These are phyloP conservation scores for Globisporangium irregulare DNA, from an alignment of 352 stramenopile species.

Conservation along the genomic window DNA sequence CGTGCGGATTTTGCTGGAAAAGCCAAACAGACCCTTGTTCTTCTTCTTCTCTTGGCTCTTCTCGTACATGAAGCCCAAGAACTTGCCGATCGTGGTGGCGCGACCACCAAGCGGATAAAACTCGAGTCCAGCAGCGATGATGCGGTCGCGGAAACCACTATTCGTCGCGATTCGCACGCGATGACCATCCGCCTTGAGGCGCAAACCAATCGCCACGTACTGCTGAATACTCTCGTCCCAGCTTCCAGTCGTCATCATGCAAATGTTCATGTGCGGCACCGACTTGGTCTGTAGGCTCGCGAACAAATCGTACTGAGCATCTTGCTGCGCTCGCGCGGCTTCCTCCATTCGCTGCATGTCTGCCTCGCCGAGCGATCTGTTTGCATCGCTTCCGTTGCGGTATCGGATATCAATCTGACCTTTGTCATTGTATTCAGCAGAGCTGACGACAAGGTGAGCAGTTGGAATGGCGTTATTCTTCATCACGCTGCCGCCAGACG, in stretches of 20 bases:
- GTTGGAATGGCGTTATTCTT: neutral
- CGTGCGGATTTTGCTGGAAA: constrained; percentile 31
- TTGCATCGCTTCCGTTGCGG: constrained; percentile 23
- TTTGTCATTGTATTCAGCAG: constrained; percentile 27
- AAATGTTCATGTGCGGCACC: constrained; percentile 68
- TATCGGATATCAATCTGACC: constrained; percentile 34
- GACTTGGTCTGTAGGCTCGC: constrained; percentile 19
- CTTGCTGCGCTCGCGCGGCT: constrained; percentile 21
- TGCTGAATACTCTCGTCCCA: constrained; percentile 72
- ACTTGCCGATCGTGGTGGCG: constrained; percentile 41
- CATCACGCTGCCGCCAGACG: neutral
- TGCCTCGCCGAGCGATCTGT: constrained; percentile 23
- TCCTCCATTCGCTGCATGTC: constrained; percentile 27
- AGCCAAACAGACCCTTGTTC: constrained; percentile 6
- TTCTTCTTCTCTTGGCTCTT: constrained; percentile 12
- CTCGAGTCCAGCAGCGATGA: constrained; percentile 56
- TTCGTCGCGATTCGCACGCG: constrained; percentile 89
- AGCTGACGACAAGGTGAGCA: constrained; percentile 17
- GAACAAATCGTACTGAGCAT: constrained; percentile 25
- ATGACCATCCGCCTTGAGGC: constrained; percentile 81
- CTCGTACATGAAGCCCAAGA: constrained; percentile 42
- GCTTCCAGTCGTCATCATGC: constrained; percentile 61
- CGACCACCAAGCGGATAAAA: constrained; percentile 68
- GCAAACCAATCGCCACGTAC: constrained; percentile 69
- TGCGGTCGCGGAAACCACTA: constrained; percentile 59